Conservation (phyloP, 2,329 filamentous ascomycete genomes). For the Stagonosporopsis tanaceti region DNA sequence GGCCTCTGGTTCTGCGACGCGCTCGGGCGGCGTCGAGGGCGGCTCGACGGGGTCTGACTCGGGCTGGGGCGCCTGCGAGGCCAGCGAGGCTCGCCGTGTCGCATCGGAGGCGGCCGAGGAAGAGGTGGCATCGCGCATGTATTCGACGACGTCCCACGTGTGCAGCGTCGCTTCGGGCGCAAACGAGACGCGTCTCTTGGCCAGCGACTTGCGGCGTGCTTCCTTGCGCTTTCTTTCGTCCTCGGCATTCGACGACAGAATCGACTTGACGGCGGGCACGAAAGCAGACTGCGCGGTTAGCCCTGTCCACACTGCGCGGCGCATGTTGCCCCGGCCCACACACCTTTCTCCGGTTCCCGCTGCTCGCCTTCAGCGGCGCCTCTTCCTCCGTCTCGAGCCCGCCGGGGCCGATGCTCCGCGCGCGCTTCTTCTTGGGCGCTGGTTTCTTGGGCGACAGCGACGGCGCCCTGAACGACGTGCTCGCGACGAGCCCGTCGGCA, state of each 20-base stretch:
- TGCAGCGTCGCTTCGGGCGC: constrained; percentile 96
- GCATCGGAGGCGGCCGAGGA: constrained; percentile 75
- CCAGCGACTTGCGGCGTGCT: constrained; percentile 87
- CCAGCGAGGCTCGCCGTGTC: constrained; percentile 74
- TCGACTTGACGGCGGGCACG: constrained; percentile 59
- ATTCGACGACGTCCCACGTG: constrained; percentile 94
- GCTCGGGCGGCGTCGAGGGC: constrained; percentile 69
- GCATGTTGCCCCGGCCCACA: constrained; percentile 25
- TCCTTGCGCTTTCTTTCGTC: constrained; percentile 74
- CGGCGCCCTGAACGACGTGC: constrained; percentile 34
- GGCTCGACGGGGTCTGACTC: constrained; percentile 62
- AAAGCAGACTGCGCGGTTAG: constrained; percentile 54
- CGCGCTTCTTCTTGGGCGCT: constrained; percentile 61
- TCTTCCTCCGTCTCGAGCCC: constrained; percentile 90
- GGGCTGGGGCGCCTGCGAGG: constrained; percentile 50
- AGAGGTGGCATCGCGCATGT: constrained; percentile 84
- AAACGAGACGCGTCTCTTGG: constrained; percentile 93
- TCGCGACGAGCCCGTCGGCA: constrained; percentile 49
- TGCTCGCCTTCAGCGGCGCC: constrained; percentile 72
- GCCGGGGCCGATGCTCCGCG: constrained; percentile 95
- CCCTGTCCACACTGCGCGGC: not conserved
- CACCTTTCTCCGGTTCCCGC: constrained; percentile 83
- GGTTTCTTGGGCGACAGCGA: constrained; percentile 37
- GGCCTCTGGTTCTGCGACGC: constrained; percentile 66
- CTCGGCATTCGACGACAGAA: constrained; percentile 67